Percentiles rank a stretch among this genome's conserved stretches.
These are phyloP conservation scores for Cyamopsis tetragonoloba DNA, from an alignment of 306 rosid genomes.

Conservation along the genomic window DNA sequence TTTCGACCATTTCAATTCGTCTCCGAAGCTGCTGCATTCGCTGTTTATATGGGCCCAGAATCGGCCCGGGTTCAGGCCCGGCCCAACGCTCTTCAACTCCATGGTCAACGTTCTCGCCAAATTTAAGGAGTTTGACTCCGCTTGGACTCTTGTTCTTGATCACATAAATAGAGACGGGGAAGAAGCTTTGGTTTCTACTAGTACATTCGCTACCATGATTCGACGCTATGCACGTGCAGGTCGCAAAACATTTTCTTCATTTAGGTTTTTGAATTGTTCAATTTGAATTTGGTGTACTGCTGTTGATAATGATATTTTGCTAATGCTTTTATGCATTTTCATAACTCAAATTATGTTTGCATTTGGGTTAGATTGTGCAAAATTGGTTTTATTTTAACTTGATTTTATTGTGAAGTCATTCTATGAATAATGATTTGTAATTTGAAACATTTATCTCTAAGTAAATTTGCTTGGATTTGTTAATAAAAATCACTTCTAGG, in stretches of 20 bases:
- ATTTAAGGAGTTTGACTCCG: slow-evolving; percentile 60
- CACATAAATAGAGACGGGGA: slow-evolving; percentile 28
- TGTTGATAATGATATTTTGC: neutral
- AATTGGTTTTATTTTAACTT: too few species aligned
- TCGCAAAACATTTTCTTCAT: slow-evolving; percentile 5
- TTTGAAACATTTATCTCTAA: too few species aligned
- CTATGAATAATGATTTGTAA: too few species aligned
- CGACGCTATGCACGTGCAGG: slow-evolving; percentile 84
- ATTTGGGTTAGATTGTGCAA: too few species aligned
- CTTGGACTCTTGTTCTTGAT: slow-evolving; percentile 61
- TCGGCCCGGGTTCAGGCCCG: slow-evolving; percentile 46
- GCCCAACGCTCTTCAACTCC: slow-evolving; percentile 41
- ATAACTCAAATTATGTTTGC: neutral
- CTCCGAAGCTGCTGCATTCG: slow-evolving; percentile 63
- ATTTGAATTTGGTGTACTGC: neutral
- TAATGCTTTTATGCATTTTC: neutral
- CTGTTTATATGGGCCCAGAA: slow-evolving; percentile 72
- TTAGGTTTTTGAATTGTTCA: neutral
- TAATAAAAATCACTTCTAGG: too few species aligned
- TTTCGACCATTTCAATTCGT: slow-evolving; percentile 56
- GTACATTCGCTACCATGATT: slow-evolving; percentile 67
- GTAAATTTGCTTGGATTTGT: too few species aligned
- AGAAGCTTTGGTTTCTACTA: slow-evolving; percentile 43
- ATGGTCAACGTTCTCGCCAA: slow-evolving; percentile 57
- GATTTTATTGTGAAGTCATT: too few species aligned